Evolutionary conservation across 768 basidiomycete genomes (phyloP), one percentile per base, ranked within the genome.

Genomic region (Phallus indusiatus): DNA sequence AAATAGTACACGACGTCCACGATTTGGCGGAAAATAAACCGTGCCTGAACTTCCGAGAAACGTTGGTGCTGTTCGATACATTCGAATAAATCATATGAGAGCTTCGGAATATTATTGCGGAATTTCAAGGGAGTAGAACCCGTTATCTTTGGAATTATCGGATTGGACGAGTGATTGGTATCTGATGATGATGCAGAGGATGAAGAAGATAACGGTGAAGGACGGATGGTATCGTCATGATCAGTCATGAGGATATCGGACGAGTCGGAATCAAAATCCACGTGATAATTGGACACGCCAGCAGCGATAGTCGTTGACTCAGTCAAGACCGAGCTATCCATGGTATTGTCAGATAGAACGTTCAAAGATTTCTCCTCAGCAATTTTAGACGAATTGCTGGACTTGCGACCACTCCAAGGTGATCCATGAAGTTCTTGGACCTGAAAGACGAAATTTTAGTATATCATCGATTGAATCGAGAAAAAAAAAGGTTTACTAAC

Each of bases 1-100:
- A 97, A 78, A 67, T 94, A 91, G 61, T 80, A 72, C 6, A 94
- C 87, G 37, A 85, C 88, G 58, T 92, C 88, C 54, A 91, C 90
- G 48, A 96, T 82, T 72, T 97, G 94, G 35, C 79, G 76, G 69
- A 95, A 93, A 64, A 96, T 84, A 71, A 85, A 85, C 55, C 85
- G 81, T 10, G 92, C 88, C 67, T 88, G 83, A 51, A 73, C 74
- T 71, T 95, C 93, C 12, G 82, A 79, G 50, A 97, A 80, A 11
- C 85, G 81, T 62, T 87, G 88, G 68, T 93, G 77, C 66, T 90
- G 87, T 71, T 97, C 94, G 50, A 96, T 94, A 69, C 90, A 95
- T 70, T 97, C 94, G 66, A 96, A 97, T 48, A 97, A 76, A 70
- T 97, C 94, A 69, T 94, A 84, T 10, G 92, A 93, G 20, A 89